A percentile compares a stretch with the other conserved stretches of the same genome.
Evolutionary conservation across 108 stramenopile species (phyloP).

Genomic region (Conticribra guillardii): DNA sequence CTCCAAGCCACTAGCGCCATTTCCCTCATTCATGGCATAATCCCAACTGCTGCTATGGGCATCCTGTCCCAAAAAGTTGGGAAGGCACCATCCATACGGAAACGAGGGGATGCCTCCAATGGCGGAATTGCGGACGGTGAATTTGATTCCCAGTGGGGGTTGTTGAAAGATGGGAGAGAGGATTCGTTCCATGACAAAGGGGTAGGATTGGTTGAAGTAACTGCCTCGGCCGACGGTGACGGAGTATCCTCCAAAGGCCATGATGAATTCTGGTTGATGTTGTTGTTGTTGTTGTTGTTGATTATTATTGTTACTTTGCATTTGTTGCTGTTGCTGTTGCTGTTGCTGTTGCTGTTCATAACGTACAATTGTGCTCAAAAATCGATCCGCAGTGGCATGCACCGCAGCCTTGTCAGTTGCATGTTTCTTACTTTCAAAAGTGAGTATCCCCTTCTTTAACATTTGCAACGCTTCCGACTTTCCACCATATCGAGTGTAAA

Average conservation of each 20-base stretch:
- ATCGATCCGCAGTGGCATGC: slow-evolving; percentile 27
- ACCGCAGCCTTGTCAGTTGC: background rate
- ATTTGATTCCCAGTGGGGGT: slow-evolving; percentile 49
- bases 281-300: slow-evolving; percentile 12
- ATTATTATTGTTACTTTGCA: background rate
- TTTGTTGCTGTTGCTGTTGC: slow-evolving; percentile 2
- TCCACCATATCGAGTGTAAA: slow-evolving; percentile 49
- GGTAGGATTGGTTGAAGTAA: slow-evolving; percentile 79
- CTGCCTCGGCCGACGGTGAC: slow-evolving; percentile 88
- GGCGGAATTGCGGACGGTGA: slow-evolving; percentile 78
- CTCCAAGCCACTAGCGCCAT: slow-evolving; percentile 64
- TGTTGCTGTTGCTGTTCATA: slow-evolving; percentile 20
- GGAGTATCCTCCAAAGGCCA: slow-evolving; percentile 84
- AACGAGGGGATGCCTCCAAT: slow-evolving; percentile 89
- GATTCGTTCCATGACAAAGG: slow-evolving; percentile 67
- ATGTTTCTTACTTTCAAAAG: slow-evolving; percentile 17
- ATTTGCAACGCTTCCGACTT: slow-evolving; percentile 31
- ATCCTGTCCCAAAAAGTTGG: slow-evolving; percentile 75
- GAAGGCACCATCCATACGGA: slow-evolving; percentile 88
- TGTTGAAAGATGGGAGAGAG: slow-evolving; percentile 39
- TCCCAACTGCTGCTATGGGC: slow-evolving; percentile 83
- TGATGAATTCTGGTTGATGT: slow-evolving; percentile 31
- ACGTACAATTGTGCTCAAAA: slow-evolving; percentile 17
- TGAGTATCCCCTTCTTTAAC: slow-evolving; percentile 35
- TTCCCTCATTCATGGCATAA: slow-evolving; percentile 87